Conservation (phyloP, 495 filamentous ascomycete species). For the Lasiosphaeriaceae sp. region DNA sequence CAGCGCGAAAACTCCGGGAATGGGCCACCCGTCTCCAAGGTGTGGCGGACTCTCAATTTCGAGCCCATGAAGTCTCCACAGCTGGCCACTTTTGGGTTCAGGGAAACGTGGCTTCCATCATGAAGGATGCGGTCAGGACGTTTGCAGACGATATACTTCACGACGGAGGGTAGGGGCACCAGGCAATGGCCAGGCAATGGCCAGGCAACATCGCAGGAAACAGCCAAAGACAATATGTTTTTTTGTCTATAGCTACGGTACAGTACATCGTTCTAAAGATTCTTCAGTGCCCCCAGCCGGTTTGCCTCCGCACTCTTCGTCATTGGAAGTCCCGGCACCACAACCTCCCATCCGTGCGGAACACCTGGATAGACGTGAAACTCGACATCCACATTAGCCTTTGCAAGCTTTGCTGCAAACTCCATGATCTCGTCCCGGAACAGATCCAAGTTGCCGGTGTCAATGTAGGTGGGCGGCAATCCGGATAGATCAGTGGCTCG, state of each 20-base stretch:
- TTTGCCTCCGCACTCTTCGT: conserved; percentile 15
- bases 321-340: neutral
- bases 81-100: conserved; percentile 87
- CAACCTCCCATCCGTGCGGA: conserved; percentile 43
- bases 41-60: conserved; percentile 40
- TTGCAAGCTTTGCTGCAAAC: conserved; percentile 36
- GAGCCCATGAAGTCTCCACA: conserved; percentile 54
- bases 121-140: conserved; percentile 35
- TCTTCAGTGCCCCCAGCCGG: conserved; percentile 11
- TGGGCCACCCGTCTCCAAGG: conserved; percentile 63
- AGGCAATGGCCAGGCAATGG: no score
- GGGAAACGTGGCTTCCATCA: conserved; percentile 50
- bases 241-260: no score
- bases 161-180: neutral
- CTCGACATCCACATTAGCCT: conserved; percentile 39
- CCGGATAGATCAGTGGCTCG: conserved; percentile 28
- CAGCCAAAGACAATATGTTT: no score
- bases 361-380: conserved; percentile 49
- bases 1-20: conserved; percentile 57
- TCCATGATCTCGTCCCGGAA: conserved; percentile 42
- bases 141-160: conserved; percentile 17
- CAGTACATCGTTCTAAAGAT: conserved; percentile 6
- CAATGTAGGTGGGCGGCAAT: conserved; percentile 36
- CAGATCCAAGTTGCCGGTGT: conserved; percentile 35
- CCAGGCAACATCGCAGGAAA: no score